Conservation (phyloP, 768 basidiomycete genomes). For the Hygrocybe punicea region DNA sequence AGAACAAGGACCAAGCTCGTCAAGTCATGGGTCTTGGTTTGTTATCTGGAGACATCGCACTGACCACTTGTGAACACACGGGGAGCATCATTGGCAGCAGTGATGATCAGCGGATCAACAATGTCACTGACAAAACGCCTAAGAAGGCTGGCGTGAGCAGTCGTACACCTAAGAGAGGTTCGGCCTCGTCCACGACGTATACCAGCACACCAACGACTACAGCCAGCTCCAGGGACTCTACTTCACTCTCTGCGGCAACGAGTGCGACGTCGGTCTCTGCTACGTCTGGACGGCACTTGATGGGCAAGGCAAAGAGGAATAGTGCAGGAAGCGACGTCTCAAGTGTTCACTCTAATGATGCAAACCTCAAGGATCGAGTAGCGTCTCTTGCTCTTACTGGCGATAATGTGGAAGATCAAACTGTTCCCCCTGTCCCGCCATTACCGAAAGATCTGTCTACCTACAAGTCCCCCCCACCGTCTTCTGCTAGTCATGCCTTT, state of each 20-base stretch:
- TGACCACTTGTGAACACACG: slow-evolving; percentile 42
- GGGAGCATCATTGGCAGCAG: slow-evolving; percentile 47
- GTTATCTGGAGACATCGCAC: slow-evolving; percentile 30
- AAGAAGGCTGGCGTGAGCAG: slow-evolving; percentile 59
- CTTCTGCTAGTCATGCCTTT: slow-evolving; percentile 53
- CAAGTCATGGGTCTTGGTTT: slow-evolving; percentile 35
- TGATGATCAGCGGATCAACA: slow-evolving; percentile 52
- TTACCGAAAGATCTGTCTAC: slow-evolving; percentile 85
- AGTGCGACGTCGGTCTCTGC: slow-evolving; percentile 75
- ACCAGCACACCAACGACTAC: slow-evolving; percentile 69
- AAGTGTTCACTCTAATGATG: slow-evolving; percentile 68
- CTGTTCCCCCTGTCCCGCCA: slow-evolving; percentile 91
- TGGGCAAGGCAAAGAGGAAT: slow-evolving; percentile 65
- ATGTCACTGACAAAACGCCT: slow-evolving; percentile 57
- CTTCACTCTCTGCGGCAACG: slow-evolving; percentile 73
- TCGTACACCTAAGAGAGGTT: slow-evolving; percentile 82
- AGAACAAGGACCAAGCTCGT: slow-evolving; percentile 34
- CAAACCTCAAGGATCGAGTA: slow-evolving; percentile 62
- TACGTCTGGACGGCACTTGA: slow-evolving; percentile 69
- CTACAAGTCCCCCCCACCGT: slow-evolving; percentile 66
- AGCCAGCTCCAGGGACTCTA: slow-evolving; percentile 84
- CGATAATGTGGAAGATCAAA: slow-evolving; percentile 56
- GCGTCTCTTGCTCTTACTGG: slow-evolving; percentile 56
- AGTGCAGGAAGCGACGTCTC: slow-evolving; percentile 86
- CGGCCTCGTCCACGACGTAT: slow-evolving; percentile 85